Evolutionary conservation across 495 filamentous ascomycete species (phyloP), one percentile per base, ranked within the genome.

Genomic region (Aspergillus bertholletiae): DNA sequence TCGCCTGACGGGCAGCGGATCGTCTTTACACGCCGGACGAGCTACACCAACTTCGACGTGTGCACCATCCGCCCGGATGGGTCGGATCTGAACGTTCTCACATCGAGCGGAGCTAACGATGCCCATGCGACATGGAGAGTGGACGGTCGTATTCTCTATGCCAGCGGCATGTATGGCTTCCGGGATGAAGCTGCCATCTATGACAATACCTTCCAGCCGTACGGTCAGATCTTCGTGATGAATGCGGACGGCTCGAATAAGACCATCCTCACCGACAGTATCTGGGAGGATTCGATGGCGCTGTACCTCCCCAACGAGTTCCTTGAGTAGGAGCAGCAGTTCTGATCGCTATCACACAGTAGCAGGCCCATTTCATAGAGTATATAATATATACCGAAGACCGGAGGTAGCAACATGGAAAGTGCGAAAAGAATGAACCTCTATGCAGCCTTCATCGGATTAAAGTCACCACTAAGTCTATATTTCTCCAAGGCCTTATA

Each of bases 51-150:
- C 54, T 77, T 65, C 49, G 72, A 75, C 23, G 55, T 76, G 7
- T 69, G 59, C 53, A 76, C 71, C 7, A 70, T 76, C 30, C 51
- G 55, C 1, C 63, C 69, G 1, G 68, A 77, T 53, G 72, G 73
- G 0, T 67, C 60, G 0, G 68, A 71, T 32, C 53, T 75, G 23
- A 57, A 43, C 7, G 48, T 63, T 4, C 46, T 75, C n/a, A 74
- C 73, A 1, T 59, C 46, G 24, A 68, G 65, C 48, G 57, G 57
- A 7, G 66, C 70, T 18, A 74, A 76, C 47, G 73, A 76, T 61
- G 73, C 72, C 0, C 72, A 74, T 56, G 72, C 73, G 9, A 68
- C 73, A 0, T 78, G 75, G 74, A 59, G 62, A 8, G 51, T 59
- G 8, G 70, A 73, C 48, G 66, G 70, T 11, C 68, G 66, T 43